These are phyloP conservation scores for Kodamaea anthophila DNA, from an alignment of 1,139 yeast genomes.

Conservation along the genomic window DNA sequence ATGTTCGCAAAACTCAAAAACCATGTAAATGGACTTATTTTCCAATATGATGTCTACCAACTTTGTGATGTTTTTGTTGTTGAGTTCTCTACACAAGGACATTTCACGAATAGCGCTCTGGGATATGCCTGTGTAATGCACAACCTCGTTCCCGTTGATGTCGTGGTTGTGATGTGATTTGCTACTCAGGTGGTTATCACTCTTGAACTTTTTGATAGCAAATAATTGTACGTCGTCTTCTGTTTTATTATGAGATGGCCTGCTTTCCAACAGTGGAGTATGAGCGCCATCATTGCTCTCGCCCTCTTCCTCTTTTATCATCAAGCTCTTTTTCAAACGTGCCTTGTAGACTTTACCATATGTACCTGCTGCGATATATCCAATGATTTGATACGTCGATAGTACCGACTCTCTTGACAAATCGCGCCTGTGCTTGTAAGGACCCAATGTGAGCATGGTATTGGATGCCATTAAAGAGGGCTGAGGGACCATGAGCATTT, in stretches of 20 bases:
- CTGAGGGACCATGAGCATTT: conserved; percentile 24
- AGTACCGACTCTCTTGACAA: conserved; percentile 63
- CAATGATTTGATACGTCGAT: conserved; percentile 78
- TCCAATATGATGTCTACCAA: conserved; percentile 84
- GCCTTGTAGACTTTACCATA: conserved; percentile 97
- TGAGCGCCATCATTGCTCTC: not conserved
- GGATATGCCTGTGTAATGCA: conserved; percentile 90
- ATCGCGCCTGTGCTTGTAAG: conserved; percentile 71
- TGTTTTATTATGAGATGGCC: not conserved
- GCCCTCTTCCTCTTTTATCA: conserved; percentile 8
- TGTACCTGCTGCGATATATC: conserved; percentile 98
- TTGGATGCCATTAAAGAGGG: conserved; percentile 59
- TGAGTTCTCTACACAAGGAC: conserved; percentile 87
- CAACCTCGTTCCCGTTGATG: conserved; percentile 62
- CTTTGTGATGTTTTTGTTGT: conserved; percentile 72
- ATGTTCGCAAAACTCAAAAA: conserved; percentile 93
- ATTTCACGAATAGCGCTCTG: conserved; percentile 96
- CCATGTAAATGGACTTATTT: conserved; percentile 87
- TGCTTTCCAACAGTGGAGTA: not conserved
- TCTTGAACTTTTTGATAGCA: conserved; percentile 95
- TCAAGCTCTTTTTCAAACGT: conserved; percentile 33
- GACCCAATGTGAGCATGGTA: conserved; percentile 64
- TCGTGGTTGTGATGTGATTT: conserved; percentile 33
- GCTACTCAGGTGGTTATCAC: conserved; percentile 62
- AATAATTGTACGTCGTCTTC: conserved; percentile 25